These are phyloP conservation scores for Paramecium tetraurelia DNA, from an alignment of 73 alveolate species.

Conservation along the genomic window DNA sequence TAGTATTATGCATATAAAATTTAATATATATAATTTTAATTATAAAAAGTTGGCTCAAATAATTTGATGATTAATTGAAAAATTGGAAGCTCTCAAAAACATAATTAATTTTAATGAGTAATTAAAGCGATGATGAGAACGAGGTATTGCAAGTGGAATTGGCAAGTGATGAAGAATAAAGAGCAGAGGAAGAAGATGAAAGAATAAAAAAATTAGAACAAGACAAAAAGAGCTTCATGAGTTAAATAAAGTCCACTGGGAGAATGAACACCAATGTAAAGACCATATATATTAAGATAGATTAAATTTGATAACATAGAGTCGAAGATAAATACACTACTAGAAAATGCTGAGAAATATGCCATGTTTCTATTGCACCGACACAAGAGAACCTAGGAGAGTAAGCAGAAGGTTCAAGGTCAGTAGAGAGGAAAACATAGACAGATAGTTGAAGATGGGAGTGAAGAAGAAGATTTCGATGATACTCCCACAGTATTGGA, in stretches of 20 bases:
- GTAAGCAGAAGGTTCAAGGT: neutral
- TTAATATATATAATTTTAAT: neutral
- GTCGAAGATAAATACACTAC: slow-evolving; percentile 31
- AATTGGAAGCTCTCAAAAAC: neutral
- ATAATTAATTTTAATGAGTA: slow-evolving; percentile 20
- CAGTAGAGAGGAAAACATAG: slow-evolving; percentile 42
- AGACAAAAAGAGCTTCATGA: neutral
- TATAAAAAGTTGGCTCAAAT: slow-evolving; percentile 9
- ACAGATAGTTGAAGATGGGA: slow-evolving; percentile 39
- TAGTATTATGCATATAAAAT: neutral
- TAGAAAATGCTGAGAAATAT: slow-evolving; percentile 57
- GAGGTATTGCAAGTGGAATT: neutral
- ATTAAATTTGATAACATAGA: slow-evolving; percentile 39
- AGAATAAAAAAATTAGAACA: neutral
- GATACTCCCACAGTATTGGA: slow-evolving; percentile 42
- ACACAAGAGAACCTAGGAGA: slow-evolving; percentile 42
- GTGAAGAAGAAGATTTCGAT: slow-evolving; percentile 48
- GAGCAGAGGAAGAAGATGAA: neutral
- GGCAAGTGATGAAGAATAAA: neutral
- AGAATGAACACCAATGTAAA: neutral
- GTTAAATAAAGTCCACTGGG: neutral
- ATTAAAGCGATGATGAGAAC: neutral
- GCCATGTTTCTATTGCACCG: slow-evolving; percentile 55
- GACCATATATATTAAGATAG: neutral
- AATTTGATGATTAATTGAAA: slow-evolving; percentile 8